Percentiles rank a stretch among this genome's conserved stretches.
phyloP scores from a whole-genome alignment of 2,329 filamentous ascomycete genomes.

The Trichophyton simii region DNA sequence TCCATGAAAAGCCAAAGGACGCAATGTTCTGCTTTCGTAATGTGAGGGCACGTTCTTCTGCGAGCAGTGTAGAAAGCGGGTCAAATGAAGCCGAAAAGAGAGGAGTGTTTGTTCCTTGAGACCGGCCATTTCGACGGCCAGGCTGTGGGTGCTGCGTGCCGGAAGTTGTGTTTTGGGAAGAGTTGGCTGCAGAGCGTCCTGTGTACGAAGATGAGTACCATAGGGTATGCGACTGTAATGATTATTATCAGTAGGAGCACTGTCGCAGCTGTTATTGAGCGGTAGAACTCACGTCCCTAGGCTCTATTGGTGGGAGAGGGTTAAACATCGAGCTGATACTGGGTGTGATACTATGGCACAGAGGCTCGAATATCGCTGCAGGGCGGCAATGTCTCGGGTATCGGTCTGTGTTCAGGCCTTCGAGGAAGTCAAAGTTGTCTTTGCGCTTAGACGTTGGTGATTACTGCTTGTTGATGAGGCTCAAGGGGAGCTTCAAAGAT shows the following conservation, averaged over 20 bases:
- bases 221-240: conserved; percentile 52
- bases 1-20: conserved; percentile 80
- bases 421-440: background rate
- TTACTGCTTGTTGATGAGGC: background rate
- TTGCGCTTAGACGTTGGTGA: background rate
- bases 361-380: background rate
- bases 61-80: conserved; percentile 54
- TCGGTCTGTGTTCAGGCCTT: background rate
- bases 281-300: conserved; percentile 47
- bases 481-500: background rate
- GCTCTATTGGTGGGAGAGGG: conserved; percentile 54
- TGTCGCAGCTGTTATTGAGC: conserved; percentile 18
- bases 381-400: background rate
- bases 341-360: background rate
- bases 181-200: background rate
- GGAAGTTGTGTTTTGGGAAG: background rate
- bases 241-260: background rate
- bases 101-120: conserved; percentile 17
- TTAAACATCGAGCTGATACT: conserved; percentile 41
- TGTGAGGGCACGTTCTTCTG: conserved; percentile 65
- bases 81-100: conserved; percentile 38
- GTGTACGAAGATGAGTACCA: conserved; percentile 54
- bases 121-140: conserved; percentile 29
- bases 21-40: conserved; percentile 69
- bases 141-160: conserved; percentile 25